Evolutionary conservation across 2,329 filamentous ascomycete genomes (phyloP), one percentile per base, ranked within the genome.

Genomic region (Stenocarpella maydis): DNA sequence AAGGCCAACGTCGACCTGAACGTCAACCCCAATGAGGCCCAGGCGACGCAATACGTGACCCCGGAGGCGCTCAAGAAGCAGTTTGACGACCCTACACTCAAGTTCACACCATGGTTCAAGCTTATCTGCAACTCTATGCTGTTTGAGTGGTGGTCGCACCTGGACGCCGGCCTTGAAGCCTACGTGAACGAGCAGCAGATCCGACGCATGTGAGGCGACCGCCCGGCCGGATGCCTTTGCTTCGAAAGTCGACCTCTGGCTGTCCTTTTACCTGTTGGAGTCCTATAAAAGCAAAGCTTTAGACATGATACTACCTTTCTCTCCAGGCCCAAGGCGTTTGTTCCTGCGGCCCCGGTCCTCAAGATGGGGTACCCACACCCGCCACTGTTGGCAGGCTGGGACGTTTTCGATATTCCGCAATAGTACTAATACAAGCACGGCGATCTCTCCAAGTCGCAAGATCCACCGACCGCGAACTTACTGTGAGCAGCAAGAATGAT

Each of bases 51-150:
- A 79, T 99, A 97, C 76, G 95, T 98, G 71, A 90, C 90, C 26
- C 87, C 92, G 49, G 91, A 94, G 28, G 90, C 94, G 75, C 86
- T 99, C 74, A 96, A 94, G 86, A 79, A 87, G 74, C 93, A 95
- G 86, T 98, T 99, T 80, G 84, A 90, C 76, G 91, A 98, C 77
- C 89, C 92, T 4, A 86, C 82, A 65, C 86, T 97, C 75, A 92
- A 91, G 76, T 98, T 98, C 81, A 99, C 96, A 0, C 96, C 96
- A 1, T 99, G 96, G 96, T 99, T 99, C 86, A 97, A 97, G 86
- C 90, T 99, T 74, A 98, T 99, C 78, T 99, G 96, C 87, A 88
- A 98, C 80, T 94, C 93, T 60, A 95, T 98, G 93, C 88, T 99
- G 50, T 99, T 97, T 76, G 92, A 98, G 81, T 99, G 96, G 96